Conservation (phyloP, 768 basidiomycete species). For the Collybia nuda region DNA sequence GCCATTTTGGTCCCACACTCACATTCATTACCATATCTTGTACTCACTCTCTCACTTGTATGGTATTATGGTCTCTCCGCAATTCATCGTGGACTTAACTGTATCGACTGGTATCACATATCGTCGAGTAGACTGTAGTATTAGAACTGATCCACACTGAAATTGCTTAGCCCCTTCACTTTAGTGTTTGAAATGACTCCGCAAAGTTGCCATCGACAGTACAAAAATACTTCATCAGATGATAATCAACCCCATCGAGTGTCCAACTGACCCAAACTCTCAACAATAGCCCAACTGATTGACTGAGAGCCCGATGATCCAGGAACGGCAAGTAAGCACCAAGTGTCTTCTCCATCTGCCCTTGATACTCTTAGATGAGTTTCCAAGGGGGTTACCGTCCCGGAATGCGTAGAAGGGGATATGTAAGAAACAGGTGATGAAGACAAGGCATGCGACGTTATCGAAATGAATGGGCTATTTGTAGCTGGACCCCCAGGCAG, state of each 20-base stretch:
- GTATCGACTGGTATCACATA: constrained; percentile 14
- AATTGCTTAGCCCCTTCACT: no score
- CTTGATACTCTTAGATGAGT: constrained; percentile 41
- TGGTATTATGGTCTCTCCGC: constrained; percentile 5
- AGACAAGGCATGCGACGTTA: constrained; percentile 43
- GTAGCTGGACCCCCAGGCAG: background rate
- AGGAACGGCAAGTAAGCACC: constrained; percentile 39
- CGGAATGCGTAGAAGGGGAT: constrained; percentile 21
- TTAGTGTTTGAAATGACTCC: no score
- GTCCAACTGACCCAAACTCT: constrained; percentile 27
- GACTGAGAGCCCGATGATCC: constrained; percentile 5
- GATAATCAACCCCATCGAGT: constrained; percentile 25
- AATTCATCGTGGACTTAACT: constrained; percentile 4
- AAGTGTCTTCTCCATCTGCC: constrained; percentile 53
- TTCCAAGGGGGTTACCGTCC: constrained; percentile 10
- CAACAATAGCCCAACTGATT: constrained; percentile 33
- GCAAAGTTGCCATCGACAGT: no score
- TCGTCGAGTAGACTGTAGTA: background rate
- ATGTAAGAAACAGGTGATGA: constrained; percentile 54
- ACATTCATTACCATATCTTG: constrained; percentile 10
- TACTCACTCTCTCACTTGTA: constrained; percentile 9
- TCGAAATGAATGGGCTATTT: constrained; percentile 35
- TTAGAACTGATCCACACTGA: background rate
- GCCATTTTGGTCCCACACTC: constrained; percentile 4
- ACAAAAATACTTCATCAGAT: no score